Evolutionary conservation across 2,329 filamentous ascomycete species (phyloP), one percentile per base, ranked within the genome.

Genomic region (Colletotrichum camelliae): DNA sequence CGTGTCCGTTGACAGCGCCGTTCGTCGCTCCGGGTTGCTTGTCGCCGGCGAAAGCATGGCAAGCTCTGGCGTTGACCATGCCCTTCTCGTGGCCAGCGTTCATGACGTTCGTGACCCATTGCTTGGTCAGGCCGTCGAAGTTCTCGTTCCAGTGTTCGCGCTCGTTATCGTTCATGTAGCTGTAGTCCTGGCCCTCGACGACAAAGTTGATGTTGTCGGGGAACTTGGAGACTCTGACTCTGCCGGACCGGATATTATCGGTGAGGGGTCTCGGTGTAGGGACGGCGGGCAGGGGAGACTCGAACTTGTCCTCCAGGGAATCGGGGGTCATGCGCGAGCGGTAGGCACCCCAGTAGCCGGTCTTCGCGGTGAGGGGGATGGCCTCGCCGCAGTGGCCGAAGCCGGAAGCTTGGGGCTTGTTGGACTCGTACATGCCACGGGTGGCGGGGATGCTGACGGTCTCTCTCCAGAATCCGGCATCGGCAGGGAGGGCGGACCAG

Each of bases 281-380:
- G 5, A 75, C 72, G 10, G 27, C 52, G 4, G 61, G 15, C 6
- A 75, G n/a, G 10, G 68, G 52, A 15, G 72, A 75, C 52, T 65
- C 68, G 10, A 75, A 72, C 68, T 75, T 75, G 68, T 75, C 72
- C 1, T 75, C 72, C 6, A 68, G 72, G 5, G 52, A 24, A 5
- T 60, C 72, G 18, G 72, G 72, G 31, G 72, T 75, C 61, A 75
- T 55, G 57, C 72, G 72, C 31, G 72, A 75, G 31, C 72, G 72
- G 68, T 75, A 75, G 62, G 72, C 72, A 33, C 72, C 72, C 72
- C 72, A 75, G 72, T 75, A 75, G 15, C 68, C 72, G 35, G 72
- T 75, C 55, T 75, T 75, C 37, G 55, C 52, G 21, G 72, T 75
- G 24, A 75, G 68, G 37, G 72, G 72, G 55, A 75, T 75, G 31